Evolutionary conservation across 495 filamentous ascomycete genomes (phyloP), one percentile per base, ranked within the genome.

Genomic region (Lasiosphaeria hispida): DNA sequence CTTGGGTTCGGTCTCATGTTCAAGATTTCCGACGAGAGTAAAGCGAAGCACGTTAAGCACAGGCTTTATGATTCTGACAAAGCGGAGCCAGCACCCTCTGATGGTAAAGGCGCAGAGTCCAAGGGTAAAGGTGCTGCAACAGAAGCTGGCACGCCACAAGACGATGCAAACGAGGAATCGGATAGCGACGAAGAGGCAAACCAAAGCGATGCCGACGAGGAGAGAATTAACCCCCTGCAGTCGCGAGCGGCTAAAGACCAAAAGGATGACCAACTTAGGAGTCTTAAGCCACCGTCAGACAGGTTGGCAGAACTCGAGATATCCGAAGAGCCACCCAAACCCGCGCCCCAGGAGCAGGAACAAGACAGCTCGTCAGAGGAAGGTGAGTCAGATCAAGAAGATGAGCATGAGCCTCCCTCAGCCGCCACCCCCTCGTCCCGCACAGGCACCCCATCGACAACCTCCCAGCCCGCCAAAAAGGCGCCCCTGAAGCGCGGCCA

Each of bases 1-100:
- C 77, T 98, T 40, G 94, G 94, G 0, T 90, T 96, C 68, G 91
- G 82, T 4, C 80, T 97, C 40, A 76, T 96, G 70, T 98, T 94
- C 69, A 87, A 83, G 68, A 82, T 98, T 53, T 96, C 91, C 65
- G 90, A 96, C 59, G 88, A 94, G 58, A 96, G 91, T 66, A 89
- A 90, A 64, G 79, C 76, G 30, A 86, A 84, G 48, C 92, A 97
- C 73, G 80, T 85, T 35, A 90, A 86, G 65, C 85, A 92, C 69
- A 79, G 87, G 41, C 59, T 90, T 40, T 80, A 85, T 47, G 80
- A 83, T 60, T 59, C 61, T 14, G 62, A 37, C 5, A 30, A 30
- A 30, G 23, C 23, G 4, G 33, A 36, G 39, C 0, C 55, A 0
- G 63, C 61, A 18, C 34, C 41, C 23, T 51, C 43, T 17, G 5